phyloP scores from a whole-genome alignment of 306 rosid species.

The Cucumis cinereus region DNA sequence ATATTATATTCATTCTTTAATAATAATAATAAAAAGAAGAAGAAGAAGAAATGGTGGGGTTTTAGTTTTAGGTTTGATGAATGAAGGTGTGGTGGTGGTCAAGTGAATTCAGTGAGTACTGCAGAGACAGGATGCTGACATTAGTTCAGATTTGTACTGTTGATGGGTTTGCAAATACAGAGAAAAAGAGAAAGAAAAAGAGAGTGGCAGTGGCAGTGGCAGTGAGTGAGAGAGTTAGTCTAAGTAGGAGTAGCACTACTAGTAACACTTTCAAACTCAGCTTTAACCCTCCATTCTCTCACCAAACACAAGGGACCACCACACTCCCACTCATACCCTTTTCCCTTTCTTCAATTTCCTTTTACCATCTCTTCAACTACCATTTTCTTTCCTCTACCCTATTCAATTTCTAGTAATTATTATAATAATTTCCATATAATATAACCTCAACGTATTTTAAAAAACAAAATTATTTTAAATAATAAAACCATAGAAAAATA shows the following conservation, averaged over 20 bases:
- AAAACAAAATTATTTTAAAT: no score
- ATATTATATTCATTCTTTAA: no score
- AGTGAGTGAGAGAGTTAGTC: conserved; percentile 17
- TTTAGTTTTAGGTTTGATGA: not conserved
- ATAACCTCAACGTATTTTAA: no score
- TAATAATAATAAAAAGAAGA: no score
- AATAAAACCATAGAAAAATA: no score
- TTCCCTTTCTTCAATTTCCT: no score
- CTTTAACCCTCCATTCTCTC: conserved; percentile 12
- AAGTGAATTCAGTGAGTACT: conserved; percentile 56
- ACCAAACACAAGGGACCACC: conserved; percentile 38
- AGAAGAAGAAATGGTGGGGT: no score
- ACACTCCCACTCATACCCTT: no score
- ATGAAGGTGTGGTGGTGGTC: conserved; percentile 32
- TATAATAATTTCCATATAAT: no score
- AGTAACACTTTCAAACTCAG: conserved; percentile 29
- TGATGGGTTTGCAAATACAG: not conserved
- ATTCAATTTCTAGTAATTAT: no score
- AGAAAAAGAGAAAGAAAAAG: conserved; percentile 4
- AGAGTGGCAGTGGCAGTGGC: not conserved
- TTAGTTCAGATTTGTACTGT: conserved; percentile 43
- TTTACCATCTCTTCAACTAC: no score
- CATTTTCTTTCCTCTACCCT: no score
- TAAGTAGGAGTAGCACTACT: conserved; percentile 28
- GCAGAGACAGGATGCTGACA: conserved; percentile 50